phyloP scores from a whole-genome alignment of 1,284 basidiomycete genomes.

The Grifola frondosa region DNA sequence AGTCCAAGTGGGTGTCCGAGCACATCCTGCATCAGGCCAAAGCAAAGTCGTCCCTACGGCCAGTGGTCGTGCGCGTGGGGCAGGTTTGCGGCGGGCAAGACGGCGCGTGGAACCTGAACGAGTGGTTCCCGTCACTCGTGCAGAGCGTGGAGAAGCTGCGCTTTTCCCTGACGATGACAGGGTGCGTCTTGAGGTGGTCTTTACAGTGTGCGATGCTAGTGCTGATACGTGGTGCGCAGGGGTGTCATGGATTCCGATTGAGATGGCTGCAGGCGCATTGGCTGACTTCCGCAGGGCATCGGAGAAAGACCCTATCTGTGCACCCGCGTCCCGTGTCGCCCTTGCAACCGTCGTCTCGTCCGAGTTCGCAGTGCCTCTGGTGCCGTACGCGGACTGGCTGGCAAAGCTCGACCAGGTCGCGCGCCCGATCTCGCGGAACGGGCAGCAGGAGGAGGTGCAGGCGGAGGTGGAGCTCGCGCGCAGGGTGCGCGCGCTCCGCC shows the following conservation, averaged over 20 bases:
- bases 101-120: constrained; percentile 43
- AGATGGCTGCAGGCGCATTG: constrained; percentile 23
- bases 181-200: constrained; percentile 11
- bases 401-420: constrained; percentile 11
- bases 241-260: constrained; percentile 28
- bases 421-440: no score
- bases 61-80: constrained; percentile 40
- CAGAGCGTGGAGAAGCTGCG: constrained; percentile 30
- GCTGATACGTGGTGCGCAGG: no score
- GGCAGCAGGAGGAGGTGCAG: no score
- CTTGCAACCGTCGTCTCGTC: constrained; percentile 20
- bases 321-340: constrained; percentile 19
- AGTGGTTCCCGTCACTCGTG: constrained; percentile 47
- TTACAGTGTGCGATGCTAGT: background rate
- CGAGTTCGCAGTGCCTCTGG: constrained; percentile 20
- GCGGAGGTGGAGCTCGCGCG: constrained; percentile 13
- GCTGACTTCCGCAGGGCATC: constrained; percentile 22
- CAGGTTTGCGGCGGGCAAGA: constrained; percentile 41
- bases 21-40: constrained; percentile 23
- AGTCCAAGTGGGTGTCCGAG: constrained; percentile 43
- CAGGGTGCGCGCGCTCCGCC: constrained; percentile 19
- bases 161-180: constrained; percentile 26
- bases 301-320: constrained; percentile 28
- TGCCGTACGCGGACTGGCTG: constrained; percentile 24
- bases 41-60: constrained; percentile 23